phyloP scores from a whole-genome alignment of 139 green algal species.

The Pleodorina starrii region DNA sequence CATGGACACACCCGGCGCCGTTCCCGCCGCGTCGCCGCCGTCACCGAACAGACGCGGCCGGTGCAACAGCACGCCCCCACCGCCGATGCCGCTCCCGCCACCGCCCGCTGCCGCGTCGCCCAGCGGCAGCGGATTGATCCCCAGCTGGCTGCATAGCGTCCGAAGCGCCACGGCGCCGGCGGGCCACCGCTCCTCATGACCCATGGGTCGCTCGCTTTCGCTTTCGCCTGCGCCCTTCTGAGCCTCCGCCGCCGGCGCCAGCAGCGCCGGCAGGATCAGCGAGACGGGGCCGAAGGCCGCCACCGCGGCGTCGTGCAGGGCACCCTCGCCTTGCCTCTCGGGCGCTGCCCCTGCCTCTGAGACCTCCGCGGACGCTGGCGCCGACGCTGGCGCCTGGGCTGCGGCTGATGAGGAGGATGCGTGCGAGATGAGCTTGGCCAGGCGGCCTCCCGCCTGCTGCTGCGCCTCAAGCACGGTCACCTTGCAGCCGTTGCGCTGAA shows the following conservation, averaged over 20 bases:
- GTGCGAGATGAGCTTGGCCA: conserved; percentile 92
- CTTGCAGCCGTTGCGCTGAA: conserved; percentile 69
- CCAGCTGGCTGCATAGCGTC: conserved; percentile 28
- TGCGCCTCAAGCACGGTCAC: conserved; percentile 89
- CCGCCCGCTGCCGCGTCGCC: background rate
- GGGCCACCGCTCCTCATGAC: background rate
- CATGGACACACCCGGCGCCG: background rate
- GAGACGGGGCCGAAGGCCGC: background rate
- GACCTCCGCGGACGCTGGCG: background rate
- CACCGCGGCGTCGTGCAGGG: background rate
- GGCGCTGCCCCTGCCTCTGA: too few species aligned
- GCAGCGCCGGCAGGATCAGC: background rate
- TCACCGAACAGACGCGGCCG: background rate
- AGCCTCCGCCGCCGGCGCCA: background rate
- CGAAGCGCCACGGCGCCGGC: background rate
- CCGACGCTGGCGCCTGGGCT: background rate
- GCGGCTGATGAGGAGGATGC: background rate
- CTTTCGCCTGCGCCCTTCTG: background rate
- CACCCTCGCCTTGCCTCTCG: too few species aligned
- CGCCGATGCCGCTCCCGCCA: background rate
- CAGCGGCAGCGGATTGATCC: background rate
- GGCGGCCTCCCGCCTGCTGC: conserved; percentile 84
- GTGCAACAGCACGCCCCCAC: background rate
- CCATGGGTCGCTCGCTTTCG: background rate
- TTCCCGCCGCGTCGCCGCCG: background rate